Base-by-base conservation (phyloP, 2,329 filamentous ascomycete genomes). In the Colletotrichum navitas region DNA sequence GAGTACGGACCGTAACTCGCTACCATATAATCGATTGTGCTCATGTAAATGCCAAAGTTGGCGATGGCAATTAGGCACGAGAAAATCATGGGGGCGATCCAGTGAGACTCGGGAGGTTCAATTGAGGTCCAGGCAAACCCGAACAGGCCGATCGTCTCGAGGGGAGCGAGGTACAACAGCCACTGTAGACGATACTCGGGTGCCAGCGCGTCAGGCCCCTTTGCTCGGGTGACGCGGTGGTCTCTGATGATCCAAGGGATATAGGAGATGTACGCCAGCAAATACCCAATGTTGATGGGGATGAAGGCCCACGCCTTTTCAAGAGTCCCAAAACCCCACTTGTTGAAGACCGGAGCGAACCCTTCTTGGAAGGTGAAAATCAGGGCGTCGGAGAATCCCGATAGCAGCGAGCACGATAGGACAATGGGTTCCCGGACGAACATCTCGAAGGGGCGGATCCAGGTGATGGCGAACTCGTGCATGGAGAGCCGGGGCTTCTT, bases 361-460 rank as follows among this genome's bases (percentile, higher is more conserved):
- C 87, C 89, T 76, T 92, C 88, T 49, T 92, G 85, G 78, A 91
- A 91, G 81, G 89, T 90, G 81, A 91, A 92, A 76, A 92, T 90
- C 54, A 92, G 82, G 0, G 89, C 88, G 73, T 92, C 90, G 68
- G 85, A 87, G 82, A 92, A 91, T 36, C 90, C 90, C 63, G 85
- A 88, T 36, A 92, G 83, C 5, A 91, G 81, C 12, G 89, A 91
- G 2, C 92, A 81, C 55, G 82, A 86, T 54, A 88, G 81, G 11
- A 92, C 90, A 72, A 92, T 92, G 0, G 90, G 90, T 77, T 92
- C 90, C 1, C 85, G 89, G 36, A 89, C 74, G 77, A 92, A 90
- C 86, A 92, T 90, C 74, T 84, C 83, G 79, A 91, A 92, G 0
- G 90, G 89, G 2, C 89, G 86, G 47, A 84, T 78, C 87, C 89